Percentiles rank a stretch among this genome's conserved stretches.
Conservation (phyloP, 192 early-diverging fungal genomes). For the Mortierella claussenii region DNA sequence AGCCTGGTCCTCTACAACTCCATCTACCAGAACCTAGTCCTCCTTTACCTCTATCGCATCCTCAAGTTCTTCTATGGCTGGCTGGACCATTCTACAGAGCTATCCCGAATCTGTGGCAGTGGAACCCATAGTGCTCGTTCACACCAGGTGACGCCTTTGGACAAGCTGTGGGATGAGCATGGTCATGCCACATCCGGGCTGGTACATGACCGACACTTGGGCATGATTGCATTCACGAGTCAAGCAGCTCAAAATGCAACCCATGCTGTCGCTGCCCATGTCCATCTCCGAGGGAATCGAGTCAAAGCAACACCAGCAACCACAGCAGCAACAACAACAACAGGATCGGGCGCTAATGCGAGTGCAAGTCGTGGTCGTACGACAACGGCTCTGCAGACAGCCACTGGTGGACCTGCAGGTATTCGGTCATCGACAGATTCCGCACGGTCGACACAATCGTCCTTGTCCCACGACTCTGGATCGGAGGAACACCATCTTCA, state of each 20-base stretch:
- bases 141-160: slow-evolving; percentile 26
- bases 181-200: slow-evolving; percentile 18
- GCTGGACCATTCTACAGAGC: slow-evolving; percentile 69
- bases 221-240: slow-evolving; percentile 28
- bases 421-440: slow-evolving; percentile 19
- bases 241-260: neutral
- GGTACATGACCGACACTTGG: slow-evolving; percentile 16
- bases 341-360: neutral
- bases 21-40: slow-evolving; percentile 59
- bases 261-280: neutral
- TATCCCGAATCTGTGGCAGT: slow-evolving; percentile 62
- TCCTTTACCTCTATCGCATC: slow-evolving; percentile 64
- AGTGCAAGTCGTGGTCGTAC: too few species aligned
- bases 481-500: slow-evolving; percentile 2
- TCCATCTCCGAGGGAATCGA: slow-evolving; percentile 7
- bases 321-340: neutral
- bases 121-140: too few species aligned
- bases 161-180: slow-evolving; percentile 26
- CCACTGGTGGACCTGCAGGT: too few species aligned
- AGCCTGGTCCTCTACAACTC: slow-evolving; percentile 58
- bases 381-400: too few species aligned
- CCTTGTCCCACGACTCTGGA: slow-evolving; percentile 8
- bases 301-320: neutral
- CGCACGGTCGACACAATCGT: neutral
- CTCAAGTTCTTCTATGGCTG: slow-evolving; percentile 64